These are phyloP conservation scores for Fermentozyma sake DNA, from an alignment of 1,139 yeast species.

Conservation along the genomic window DNA sequence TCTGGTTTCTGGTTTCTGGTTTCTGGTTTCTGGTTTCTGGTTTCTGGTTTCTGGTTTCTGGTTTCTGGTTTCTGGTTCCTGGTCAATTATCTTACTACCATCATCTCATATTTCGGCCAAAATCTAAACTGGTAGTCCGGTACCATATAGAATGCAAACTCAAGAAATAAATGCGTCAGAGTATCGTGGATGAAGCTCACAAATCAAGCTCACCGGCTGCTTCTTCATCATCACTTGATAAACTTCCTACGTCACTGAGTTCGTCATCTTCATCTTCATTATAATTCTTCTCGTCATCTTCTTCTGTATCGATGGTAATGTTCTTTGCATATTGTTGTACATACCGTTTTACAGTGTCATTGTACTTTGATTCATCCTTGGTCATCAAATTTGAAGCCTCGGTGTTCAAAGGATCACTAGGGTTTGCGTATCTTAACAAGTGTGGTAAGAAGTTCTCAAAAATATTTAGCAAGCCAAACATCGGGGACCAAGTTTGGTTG, in stretches of 20 bases:
- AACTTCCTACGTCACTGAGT: constrained; percentile 46
- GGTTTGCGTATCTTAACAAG: constrained; percentile 84
- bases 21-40: too few relatives aligned
- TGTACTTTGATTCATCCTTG: constrained; percentile 65
- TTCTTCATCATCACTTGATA: constrained; percentile 46
- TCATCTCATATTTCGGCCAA: too few relatives aligned
- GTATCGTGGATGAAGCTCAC: too few relatives aligned
- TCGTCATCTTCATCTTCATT: constrained; percentile 44
- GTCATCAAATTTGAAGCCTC: constrained; percentile 84
- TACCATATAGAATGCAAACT: too few relatives aligned
- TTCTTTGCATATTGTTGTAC: constrained; percentile 67
- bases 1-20: too few relatives aligned
- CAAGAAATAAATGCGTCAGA: too few relatives aligned
- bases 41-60: too few relatives aligned
- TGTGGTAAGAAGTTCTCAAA: constrained; percentile 95
- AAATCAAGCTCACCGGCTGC: constrained; percentile 9
- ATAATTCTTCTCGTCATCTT: constrained; percentile 36
- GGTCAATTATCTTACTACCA: too few relatives aligned
- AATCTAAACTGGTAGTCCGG: too few relatives aligned
- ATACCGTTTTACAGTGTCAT: constrained; percentile 65
- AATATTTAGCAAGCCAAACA: constrained; percentile 88
- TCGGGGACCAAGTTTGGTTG: constrained; percentile 97
- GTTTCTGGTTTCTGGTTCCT: too few relatives aligned
- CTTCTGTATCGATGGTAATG: constrained; percentile 28
- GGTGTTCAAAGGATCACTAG: constrained; percentile 89